Percentiles rank a stretch among this genome's conserved stretches.
phyloP scores from a whole-genome alignment of 2,329 filamentous ascomycete species.

The Huntiella moniliformis region DNA sequence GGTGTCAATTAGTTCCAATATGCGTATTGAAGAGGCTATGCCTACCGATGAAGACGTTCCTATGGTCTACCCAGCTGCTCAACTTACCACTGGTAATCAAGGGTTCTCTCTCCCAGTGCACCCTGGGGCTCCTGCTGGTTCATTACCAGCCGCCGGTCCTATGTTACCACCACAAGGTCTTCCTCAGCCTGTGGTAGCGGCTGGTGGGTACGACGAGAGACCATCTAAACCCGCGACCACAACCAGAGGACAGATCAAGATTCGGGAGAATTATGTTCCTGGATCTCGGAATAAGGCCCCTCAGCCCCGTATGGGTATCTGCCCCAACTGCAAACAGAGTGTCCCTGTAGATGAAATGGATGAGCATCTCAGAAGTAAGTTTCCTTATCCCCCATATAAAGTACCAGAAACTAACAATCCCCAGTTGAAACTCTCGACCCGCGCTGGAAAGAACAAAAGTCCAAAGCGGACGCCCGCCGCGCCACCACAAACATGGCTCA shows the following conservation, averaged over 20 bases:
- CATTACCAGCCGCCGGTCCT: conserved; percentile 18
- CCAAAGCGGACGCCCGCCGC: conserved; percentile 68
- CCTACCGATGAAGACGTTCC: conserved; percentile 46
- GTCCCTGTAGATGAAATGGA: conserved; percentile 77
- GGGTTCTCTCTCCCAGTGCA: conserved; percentile 26
- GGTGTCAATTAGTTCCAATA: conserved; percentile 62
- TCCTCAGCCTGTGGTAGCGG: conserved; percentile 12
- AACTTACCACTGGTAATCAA: conserved; percentile 19
- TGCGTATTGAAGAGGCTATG: conserved; percentile 89
- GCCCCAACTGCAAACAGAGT: conserved; percentile 82
- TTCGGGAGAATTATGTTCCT: conserved; percentile 82
- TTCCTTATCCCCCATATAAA: not conserved
- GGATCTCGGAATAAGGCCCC: conserved; percentile 51
- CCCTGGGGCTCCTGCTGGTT: conserved; percentile 21
- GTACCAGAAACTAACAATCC: conserved; percentile 19
- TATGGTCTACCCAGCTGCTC: conserved; percentile 17
- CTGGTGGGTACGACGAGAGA: conserved; percentile 38
- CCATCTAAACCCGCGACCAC: conserved; percentile 52
- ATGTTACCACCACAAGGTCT: not conserved
- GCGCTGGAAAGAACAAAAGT: conserved; percentile 87
- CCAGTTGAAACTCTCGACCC: conserved; percentile 80
- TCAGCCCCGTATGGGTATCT: conserved; percentile 41
- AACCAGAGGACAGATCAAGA: conserved; percentile 59
- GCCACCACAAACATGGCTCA: conserved; percentile 74
- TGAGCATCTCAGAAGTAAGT: conserved; percentile 71